A percentile compares a stretch with the other conserved stretches of the same genome.
phyloP scores from a whole-genome alignment of 345 rosid species.

The Physaria fendleri region DNA sequence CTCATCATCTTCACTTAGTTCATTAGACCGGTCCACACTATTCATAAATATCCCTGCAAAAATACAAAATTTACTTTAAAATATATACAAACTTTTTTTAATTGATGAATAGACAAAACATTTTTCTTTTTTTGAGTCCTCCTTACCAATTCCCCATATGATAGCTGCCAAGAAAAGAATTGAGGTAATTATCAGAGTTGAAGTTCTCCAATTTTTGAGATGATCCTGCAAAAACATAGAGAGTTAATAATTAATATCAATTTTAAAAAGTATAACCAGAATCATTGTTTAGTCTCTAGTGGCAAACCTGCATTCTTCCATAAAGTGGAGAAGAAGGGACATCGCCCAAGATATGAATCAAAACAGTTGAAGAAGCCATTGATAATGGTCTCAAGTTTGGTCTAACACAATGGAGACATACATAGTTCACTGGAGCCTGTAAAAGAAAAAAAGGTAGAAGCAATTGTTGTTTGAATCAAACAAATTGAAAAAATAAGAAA shows the following conservation, averaged over 20 bases:
- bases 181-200: constrained; percentile 73
- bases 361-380: constrained; percentile 88
- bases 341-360: constrained; percentile 92
- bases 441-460: neutral
- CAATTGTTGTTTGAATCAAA: neutral
- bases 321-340: constrained; percentile 98
- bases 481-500: neutral
- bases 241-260: neutral
- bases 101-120: neutral
- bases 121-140: no score
- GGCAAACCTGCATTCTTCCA: constrained; percentile 74
- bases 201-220: constrained; percentile 68
- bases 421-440: constrained; percentile 93
- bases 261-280: neutral
- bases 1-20: no score
- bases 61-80: neutral
- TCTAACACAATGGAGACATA: constrained; percentile 85
- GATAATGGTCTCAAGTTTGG: constrained; percentile 90
- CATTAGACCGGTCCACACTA: constrained; percentile 61
- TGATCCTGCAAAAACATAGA: constrained; percentile 42
- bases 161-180: constrained; percentile 73
- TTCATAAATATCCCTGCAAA: constrained; percentile 59
- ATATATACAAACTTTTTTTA: neutral
- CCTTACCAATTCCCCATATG: constrained; percentile 80
- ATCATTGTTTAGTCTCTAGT: neutral